Base-by-base conservation (phyloP, 129 eudicot genomes). In the Flaveria linearis region DNA sequence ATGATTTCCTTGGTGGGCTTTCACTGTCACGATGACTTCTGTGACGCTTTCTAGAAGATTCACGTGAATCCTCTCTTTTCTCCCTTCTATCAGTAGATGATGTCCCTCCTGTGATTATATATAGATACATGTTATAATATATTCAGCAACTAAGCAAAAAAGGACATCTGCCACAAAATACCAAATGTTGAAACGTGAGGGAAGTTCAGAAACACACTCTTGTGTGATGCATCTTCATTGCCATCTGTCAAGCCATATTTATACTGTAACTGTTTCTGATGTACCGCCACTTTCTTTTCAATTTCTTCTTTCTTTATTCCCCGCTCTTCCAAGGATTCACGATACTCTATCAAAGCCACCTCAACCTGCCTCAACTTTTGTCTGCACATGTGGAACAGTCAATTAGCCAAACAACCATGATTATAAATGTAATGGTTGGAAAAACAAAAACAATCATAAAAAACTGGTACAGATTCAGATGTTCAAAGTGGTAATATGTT, bases 291-390 rank as follows among this genome's bases (percentile, higher is more conserved):
- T 80, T 91, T 94, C 84, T 74, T 81, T 85, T 94, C 98, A 39
- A 94, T 86, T 84, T 94, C 98, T 49, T 84, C 96, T 25, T 68
- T 86, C 74, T 84, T 87, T 51, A 89, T 39, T 47, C 98, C 98
- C 26, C 80, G 73, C 15, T 94, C 97, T 81, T 94, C 98, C 51
- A 94, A 88, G n/a, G 82, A 77, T 80, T 91, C 98, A 51, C 92
- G 97, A 55, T 91, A 94, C 82, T 91, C 98, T 52, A 94, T 94
- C 86, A 94, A 85, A 62, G 91, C 96, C 67, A 85, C 96, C 82
- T 94, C 98, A 36, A 94, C 76, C 51, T 88, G 93, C 65, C 98
- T 81, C 88, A 94, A 58, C 68, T 88, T 91, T 78, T 91, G 98
- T 71, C 98, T 93, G 89, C 30, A 45, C 50, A 74, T 2, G 68